These are phyloP conservation scores for Euphorbia tirucalli DNA, from an alignment of 345 rosid species.

Conservation along the genomic window DNA sequence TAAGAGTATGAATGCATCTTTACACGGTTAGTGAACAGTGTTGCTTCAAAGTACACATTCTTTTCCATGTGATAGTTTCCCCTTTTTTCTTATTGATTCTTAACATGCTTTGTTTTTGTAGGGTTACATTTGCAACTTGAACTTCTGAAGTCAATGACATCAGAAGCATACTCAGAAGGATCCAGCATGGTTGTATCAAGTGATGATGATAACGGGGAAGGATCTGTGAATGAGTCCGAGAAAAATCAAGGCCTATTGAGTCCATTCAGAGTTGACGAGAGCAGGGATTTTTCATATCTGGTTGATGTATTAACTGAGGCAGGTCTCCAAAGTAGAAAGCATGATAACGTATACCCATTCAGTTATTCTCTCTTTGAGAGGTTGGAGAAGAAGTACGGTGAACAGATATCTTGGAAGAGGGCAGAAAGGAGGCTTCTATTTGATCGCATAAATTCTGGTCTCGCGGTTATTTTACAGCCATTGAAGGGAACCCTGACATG, in stretches of 20 bases:
- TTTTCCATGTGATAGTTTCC: background rate
- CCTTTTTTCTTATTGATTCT: background rate
- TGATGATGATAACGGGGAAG: conserved; percentile 46
- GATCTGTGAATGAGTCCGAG: conserved; percentile 22
- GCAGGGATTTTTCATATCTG: conserved; percentile 61
- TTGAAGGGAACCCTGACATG: conserved; percentile 34
- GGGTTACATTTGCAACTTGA: conserved; percentile 49
- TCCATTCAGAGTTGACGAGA: conserved; percentile 36
- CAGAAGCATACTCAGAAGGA: conserved; percentile 49
- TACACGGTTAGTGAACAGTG: conserved; percentile 40
- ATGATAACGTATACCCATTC: conserved; percentile 35
- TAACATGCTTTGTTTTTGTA: conserved; percentile 6
- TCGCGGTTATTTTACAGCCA: conserved; percentile 47
- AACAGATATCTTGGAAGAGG: conserved; percentile 61
- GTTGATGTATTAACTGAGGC: conserved; percentile 63
- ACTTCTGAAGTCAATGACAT: conserved; percentile 48
- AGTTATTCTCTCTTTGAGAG: conserved; percentile 50
- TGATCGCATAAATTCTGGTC: conserved; percentile 56
- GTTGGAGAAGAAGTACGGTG: conserved; percentile 76
- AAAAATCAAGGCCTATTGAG: conserved; percentile 31
- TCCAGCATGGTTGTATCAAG: conserved; percentile 56
- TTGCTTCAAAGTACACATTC: background rate
- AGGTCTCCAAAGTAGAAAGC: conserved; percentile 34
- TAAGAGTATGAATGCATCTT: conserved; percentile 21
- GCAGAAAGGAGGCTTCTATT: conserved; percentile 70